A percentile compares a stretch with the other conserved stretches of the same genome.
These are phyloP conservation scores for Arabis alpina DNA, from an alignment of 345 rosid genomes.

Conservation along the genomic window DNA sequence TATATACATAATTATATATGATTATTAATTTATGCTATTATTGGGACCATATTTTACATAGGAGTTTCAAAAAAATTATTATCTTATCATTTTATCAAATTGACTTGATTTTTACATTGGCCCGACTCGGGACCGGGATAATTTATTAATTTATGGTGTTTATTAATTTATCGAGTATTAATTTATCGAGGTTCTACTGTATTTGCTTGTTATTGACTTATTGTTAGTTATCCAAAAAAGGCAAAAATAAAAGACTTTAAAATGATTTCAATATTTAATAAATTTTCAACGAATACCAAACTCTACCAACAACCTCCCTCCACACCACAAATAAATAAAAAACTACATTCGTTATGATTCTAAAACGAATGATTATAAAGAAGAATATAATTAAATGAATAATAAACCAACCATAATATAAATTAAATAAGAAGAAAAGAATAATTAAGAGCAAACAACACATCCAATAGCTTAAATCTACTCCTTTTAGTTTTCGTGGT, in stretches of 20 bases:
- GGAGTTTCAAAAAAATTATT: too few species aligned
- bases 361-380: conserved; percentile 12
- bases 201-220: conserved; percentile 20
- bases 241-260: background rate
- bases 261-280: background rate
- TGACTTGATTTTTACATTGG: too few species aligned
- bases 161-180: too few species aligned
- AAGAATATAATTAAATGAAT: background rate
- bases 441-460: conserved; percentile 21
- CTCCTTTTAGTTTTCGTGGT: conserved; percentile 18
- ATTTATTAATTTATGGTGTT: too few species aligned
- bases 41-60: too few species aligned
- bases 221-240: background rate
- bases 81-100: too few species aligned
- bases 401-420: conserved; percentile 11
- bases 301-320: conserved; percentile 31
- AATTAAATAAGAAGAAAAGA: conserved; percentile 19
- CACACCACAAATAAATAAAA: background rate
- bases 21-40: too few species aligned
- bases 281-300: conserved; percentile 19
- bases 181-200: too few species aligned
- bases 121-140: too few species aligned
- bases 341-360: conserved; percentile 4
- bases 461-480: conserved; percentile 31
- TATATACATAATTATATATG: too few species aligned